phyloP scores from a whole-genome alignment of 2,329 filamentous ascomycete species.

The Botrytis paeoniae region DNA sequence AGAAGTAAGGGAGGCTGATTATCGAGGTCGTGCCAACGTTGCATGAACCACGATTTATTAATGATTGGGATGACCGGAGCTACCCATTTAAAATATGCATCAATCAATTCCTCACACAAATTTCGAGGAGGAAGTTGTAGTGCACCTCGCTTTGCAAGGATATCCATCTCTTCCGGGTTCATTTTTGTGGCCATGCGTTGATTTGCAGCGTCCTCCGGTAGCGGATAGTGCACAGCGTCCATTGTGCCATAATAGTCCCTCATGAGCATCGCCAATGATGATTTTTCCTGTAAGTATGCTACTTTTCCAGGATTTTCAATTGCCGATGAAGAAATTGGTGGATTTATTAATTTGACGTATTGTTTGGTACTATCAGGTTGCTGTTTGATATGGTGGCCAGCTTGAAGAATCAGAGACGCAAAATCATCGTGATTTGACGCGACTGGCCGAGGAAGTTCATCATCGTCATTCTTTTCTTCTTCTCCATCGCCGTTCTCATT shows the following conservation, averaged over 20 bases:
- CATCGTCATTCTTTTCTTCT: conserved; percentile 45
- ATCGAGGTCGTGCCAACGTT: conserved; percentile 83
- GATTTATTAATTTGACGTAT: conserved; percentile 91
- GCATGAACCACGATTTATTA: conserved; percentile 91
- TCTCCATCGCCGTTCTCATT: conserved; percentile 42
- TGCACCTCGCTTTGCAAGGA: conserved; percentile 86
- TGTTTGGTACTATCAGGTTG: conserved; percentile 72
- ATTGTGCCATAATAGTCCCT: conserved; percentile 86
- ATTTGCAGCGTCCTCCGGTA: conserved; percentile 86
- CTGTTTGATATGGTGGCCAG: conserved; percentile 67
- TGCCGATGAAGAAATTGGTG: conserved; percentile 89
- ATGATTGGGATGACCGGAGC: conserved; percentile 93
- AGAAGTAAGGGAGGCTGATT: conserved; percentile 92
- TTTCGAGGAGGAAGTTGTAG: conserved; percentile 85
- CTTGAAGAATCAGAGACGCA: conserved; percentile 72
- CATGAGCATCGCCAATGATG: conserved; percentile 90
- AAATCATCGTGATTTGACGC: conserved; percentile 69
- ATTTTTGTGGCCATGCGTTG: conserved; percentile 83
- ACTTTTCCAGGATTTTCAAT: conserved; percentile 95
- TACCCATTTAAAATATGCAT: conserved; percentile 94
- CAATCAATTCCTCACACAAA: conserved; percentile 90
- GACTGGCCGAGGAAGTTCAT: conserved; percentile 41
- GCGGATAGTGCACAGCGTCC: conserved; percentile 97
- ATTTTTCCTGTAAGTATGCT: conserved; percentile 92
- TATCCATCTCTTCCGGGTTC: conserved; percentile 93